A percentile compares a stretch with the other conserved stretches of the same genome.
Evolutionary conservation across 306 rosid species (phyloP).

Genomic region (Lablab purpureus): DNA sequence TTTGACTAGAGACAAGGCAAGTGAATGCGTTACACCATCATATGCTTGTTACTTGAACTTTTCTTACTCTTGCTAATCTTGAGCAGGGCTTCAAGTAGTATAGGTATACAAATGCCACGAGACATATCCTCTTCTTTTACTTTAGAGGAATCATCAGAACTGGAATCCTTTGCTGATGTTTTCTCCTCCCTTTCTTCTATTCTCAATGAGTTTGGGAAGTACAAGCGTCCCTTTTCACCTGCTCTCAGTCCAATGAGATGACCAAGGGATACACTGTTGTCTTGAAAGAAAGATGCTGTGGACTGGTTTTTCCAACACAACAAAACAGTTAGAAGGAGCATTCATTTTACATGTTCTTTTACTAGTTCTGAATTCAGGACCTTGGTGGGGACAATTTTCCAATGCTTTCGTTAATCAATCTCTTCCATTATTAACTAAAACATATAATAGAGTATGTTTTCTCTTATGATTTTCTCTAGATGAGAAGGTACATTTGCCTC

Average conservation of each 20-base stretch:
- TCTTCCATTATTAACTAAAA: background rate
- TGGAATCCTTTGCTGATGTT: conserved; percentile 29
- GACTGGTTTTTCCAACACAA: conserved; percentile 63
- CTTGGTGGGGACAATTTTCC: background rate
- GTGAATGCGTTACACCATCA: conserved; percentile 8
- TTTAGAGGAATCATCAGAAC: conserved; percentile 49
- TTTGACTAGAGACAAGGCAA: background rate
- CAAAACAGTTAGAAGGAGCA: background rate
- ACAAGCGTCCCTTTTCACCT: conserved; percentile 61
- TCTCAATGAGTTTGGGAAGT: conserved; percentile 51
- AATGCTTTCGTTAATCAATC: background rate
- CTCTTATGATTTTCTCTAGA: background rate
- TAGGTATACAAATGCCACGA: conserved; percentile 60
- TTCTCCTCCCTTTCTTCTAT: conserved; percentile 54
- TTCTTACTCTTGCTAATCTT: conserved; percentile 61
- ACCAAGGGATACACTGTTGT: conserved; percentile 75
- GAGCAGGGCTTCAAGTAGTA: conserved; percentile 53
- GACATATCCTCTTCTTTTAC: conserved; percentile 49
- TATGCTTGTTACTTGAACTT: conserved; percentile 52
- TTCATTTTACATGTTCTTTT: conserved; percentile 21
- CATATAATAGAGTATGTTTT: background rate
- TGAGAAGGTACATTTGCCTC: background rate
- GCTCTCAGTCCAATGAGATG: conserved; percentile 71
- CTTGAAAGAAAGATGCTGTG: conserved; percentile 85
- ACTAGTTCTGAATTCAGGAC: background rate